These are phyloP conservation scores for Gaultheria prostrata DNA, from an alignment of 148 eudicot species.

Conservation along the genomic window DNA sequence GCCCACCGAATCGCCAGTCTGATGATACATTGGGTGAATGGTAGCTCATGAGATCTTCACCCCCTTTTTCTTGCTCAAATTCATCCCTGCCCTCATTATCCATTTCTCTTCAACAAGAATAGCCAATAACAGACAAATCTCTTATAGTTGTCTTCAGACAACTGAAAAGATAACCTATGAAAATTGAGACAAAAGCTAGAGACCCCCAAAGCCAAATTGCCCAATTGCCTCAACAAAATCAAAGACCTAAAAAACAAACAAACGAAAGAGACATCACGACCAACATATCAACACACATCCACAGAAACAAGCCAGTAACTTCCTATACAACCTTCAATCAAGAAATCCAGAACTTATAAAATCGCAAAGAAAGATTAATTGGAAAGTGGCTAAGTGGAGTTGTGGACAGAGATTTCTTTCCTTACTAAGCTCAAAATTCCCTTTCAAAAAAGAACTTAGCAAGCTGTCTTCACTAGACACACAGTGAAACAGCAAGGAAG, in stretches of 20 bases:
- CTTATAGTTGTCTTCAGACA: slow-evolving; percentile 3
- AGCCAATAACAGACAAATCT: slow-evolving; percentile 1
- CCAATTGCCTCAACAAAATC: slow-evolving; percentile 24
- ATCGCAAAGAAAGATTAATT: not conserved
- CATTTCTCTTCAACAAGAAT: slow-evolving; percentile 29
- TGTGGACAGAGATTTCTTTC: not conserved
- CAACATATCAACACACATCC: slow-evolving; percentile 13
- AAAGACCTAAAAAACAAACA: slow-evolving; percentile 31
- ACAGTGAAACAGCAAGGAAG: not conserved
- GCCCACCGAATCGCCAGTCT: slow-evolving; percentile 56
- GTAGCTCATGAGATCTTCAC: slow-evolving; percentile 47
- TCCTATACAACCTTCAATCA: not conserved
- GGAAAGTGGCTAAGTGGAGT: not conserved
- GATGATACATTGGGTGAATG: slow-evolving; percentile 45
- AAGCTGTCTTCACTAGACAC: not conserved
- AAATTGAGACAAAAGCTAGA: not conserved
- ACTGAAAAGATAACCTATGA: not conserved
- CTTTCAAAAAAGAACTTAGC: not conserved
- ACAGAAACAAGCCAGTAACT: not conserved
- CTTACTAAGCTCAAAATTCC: not conserved
- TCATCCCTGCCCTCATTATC: slow-evolving; percentile 47
- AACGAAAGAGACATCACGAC: not conserved
- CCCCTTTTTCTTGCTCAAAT: slow-evolving; percentile 51
- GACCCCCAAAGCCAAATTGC: slow-evolving; percentile 17
- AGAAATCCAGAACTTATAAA: not conserved